phyloP scores from a whole-genome alignment of 1,284 basidiomycete genomes.

The Puccinia triticina region DNA sequence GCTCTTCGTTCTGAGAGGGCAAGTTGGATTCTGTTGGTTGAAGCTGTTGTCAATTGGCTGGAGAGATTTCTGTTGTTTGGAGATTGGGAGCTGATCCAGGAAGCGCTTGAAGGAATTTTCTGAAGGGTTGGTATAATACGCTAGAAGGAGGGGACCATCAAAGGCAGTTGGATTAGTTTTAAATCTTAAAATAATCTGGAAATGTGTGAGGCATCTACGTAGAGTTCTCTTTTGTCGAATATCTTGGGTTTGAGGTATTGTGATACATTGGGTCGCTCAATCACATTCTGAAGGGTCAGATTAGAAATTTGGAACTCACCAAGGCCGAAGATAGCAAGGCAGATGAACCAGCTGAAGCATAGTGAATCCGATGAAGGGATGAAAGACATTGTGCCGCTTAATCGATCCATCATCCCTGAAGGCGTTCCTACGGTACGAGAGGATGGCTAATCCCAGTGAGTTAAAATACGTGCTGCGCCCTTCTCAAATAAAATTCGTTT shows the following conservation, averaged over 20 bases:
- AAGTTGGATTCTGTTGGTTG: background rate
- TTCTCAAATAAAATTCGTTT: background rate
- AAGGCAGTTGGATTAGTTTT: background rate
- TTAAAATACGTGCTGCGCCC: background rate
- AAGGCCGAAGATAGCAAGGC: conserved; percentile 17
- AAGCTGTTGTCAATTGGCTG: background rate
- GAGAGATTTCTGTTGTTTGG: background rate
- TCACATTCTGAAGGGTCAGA: background rate
- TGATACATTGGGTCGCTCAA: background rate
- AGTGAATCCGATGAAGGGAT: background rate
- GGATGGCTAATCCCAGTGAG: background rate
- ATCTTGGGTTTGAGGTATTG: background rate
- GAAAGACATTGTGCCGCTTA: background rate
- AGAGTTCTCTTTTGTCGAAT: background rate
- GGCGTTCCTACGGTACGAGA: background rate
- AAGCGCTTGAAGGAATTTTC: conserved; percentile 22
- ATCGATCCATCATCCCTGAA: conserved; percentile 1
- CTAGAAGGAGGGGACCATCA: background rate
- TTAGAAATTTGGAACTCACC: background rate
- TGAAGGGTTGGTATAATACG: conserved; percentile 37
- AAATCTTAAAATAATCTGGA: background rate
- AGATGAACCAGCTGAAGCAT: conserved; percentile 17
- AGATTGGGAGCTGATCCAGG: conserved; percentile 29
- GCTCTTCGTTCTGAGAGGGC: background rate
- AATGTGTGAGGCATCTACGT: background rate